phyloP scores from a whole-genome alignment of 805 yeast species.

The Yueomyces sinensis region DNA sequence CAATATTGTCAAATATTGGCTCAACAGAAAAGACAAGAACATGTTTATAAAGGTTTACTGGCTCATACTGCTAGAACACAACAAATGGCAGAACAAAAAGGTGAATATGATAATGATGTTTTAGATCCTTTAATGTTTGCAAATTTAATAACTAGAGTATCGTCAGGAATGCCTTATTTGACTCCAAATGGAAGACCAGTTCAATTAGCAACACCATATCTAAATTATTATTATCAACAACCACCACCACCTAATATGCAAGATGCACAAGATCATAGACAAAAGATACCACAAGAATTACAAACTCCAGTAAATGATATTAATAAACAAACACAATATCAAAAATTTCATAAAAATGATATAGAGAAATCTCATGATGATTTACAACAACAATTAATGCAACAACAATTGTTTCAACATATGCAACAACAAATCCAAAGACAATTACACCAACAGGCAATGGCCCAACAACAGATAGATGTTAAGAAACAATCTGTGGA shows the following conservation, averaged over 20 bases:
- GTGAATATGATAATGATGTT: slow-evolving; percentile 24
- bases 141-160: background rate
- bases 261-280: too few species aligned
- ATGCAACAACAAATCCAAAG: slow-evolving; percentile 16
- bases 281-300: too few species aligned
- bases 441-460: slow-evolving; percentile 4
- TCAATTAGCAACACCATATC: background rate
- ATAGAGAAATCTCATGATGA: too few species aligned
- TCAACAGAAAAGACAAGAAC: slow-evolving; percentile 47
- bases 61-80: slow-evolving; percentile 34
- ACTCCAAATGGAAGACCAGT: background rate
- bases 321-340: too few species aligned
- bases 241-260: too few species aligned
- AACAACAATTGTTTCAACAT: slow-evolving; percentile 24
- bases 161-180: background rate
- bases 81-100: slow-evolving; percentile 27
- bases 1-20: slow-evolving; percentile 58
- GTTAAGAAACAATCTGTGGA: too few species aligned
- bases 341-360: too few species aligned
- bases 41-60: slow-evolving; percentile 32
- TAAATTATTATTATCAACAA: too few species aligned
- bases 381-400: background rate
- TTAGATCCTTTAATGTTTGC: slow-evolving; percentile 13
- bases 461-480: slow-evolving; percentile 1
- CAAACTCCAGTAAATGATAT: too few species aligned